Percentiles rank a stretch among this genome's conserved stretches.
phyloP scores from a whole-genome alignment of 441 rosid genomes.

The Adansonia grandidieri region DNA sequence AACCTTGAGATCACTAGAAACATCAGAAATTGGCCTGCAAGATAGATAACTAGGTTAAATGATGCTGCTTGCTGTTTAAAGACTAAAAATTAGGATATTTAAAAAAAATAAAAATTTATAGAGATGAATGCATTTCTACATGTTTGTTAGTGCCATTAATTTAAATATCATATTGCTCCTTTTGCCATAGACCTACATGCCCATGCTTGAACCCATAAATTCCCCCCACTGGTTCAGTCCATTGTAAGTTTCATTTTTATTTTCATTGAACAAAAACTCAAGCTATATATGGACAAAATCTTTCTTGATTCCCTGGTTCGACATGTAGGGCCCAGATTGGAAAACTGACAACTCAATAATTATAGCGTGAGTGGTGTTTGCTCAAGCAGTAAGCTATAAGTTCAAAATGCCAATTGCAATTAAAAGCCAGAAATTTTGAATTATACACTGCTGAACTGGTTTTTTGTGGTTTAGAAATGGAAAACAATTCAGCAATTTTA shows the following conservation, averaged over 20 bases:
- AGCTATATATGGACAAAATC: slow-evolving; percentile 29
- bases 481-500: slow-evolving; percentile 4
- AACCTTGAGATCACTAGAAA: slow-evolving; percentile 88
- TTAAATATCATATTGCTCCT: slow-evolving; percentile 35
- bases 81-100: slow-evolving; percentile 18
- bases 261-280: slow-evolving; percentile 13
- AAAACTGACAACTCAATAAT: slow-evolving; percentile 47
- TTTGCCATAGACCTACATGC: slow-evolving; percentile 37
- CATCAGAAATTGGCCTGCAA: slow-evolving; percentile 96
- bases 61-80: slow-evolving; percentile 10
- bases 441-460: slow-evolving; percentile 22
- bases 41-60: slow-evolving; percentile 30
- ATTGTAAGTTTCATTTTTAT: slow-evolving; percentile 17
- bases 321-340: slow-evolving; percentile 46
- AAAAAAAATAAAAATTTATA: slow-evolving; percentile 22
- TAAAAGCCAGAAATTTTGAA: neutral
- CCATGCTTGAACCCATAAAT: slow-evolving; percentile 36
- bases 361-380: slow-evolving; percentile 28
- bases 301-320: slow-evolving; percentile 35
- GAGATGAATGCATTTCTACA: slow-evolving; percentile 39
- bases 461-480: slow-evolving; percentile 5
- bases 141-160: slow-evolving; percentile 46
- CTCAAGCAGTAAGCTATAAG: slow-evolving; percentile 20
- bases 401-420: neutral
- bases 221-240: slow-evolving; percentile 23